These are phyloP conservation scores for Pythium sukuiense DNA, from an alignment of 352 stramenopile species.

Conservation along the genomic window DNA sequence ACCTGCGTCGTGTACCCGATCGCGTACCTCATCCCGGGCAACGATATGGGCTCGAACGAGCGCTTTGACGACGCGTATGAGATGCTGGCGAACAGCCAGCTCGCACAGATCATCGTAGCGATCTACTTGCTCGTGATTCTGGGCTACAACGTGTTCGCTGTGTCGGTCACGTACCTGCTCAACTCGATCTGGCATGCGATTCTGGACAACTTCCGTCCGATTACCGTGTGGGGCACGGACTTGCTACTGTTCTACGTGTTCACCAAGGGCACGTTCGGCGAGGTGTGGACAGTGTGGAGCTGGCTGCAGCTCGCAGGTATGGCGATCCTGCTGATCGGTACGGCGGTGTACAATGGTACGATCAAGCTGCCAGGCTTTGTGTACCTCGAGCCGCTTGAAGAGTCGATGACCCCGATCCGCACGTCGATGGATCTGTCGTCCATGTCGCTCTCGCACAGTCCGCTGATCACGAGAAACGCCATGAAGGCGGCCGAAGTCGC, in stretches of 20 bases:
- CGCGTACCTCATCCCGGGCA: constrained; percentile 88
- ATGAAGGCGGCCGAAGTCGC: constrained; percentile 84
- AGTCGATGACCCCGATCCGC: constrained; percentile 64
- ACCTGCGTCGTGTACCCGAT: constrained; percentile 94
- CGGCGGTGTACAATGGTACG: constrained; percentile 96
- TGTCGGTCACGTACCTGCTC: constrained; percentile 95
- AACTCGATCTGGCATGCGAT: constrained; percentile 98
- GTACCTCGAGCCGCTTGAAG: constrained; percentile 74
- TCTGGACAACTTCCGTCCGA: constrained; percentile 97
- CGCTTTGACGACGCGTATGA: constrained; percentile 77
- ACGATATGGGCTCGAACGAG: constrained; percentile 95
- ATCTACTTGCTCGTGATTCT: constrained; percentile 95
- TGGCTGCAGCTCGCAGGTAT: constrained; percentile 95
- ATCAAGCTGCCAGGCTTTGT: constrained; percentile 74
- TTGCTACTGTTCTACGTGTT: constrained; percentile 97
- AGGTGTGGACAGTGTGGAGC: constrained; percentile 93
- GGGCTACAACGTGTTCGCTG: constrained; percentile 96
- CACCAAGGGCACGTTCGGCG: constrained; percentile 88
- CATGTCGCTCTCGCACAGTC: constrained; percentile 65
- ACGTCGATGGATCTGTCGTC: constrained; percentile 54
- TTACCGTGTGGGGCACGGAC: constrained; percentile 95
- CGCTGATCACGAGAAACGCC: constrained; percentile 79
- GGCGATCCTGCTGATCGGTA: constrained; percentile 92
- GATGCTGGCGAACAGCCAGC: constrained; percentile 67
- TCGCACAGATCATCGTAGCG: constrained; percentile 65